Evolutionary conservation across 345 rosid genomes (phyloP).

Genomic region (Eucalyptus tenuipes): DNA sequence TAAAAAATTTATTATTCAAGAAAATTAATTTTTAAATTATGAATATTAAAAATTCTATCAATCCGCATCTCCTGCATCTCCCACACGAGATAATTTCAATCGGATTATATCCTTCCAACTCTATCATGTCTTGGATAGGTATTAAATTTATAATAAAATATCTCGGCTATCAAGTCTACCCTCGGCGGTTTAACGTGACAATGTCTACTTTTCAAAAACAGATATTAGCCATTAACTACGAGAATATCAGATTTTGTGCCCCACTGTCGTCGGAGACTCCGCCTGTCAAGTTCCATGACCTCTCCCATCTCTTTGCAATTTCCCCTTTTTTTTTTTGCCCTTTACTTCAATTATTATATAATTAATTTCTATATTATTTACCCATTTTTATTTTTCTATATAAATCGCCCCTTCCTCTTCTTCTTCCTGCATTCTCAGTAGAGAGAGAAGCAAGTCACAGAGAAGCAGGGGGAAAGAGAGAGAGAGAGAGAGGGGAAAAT

Average conservation of each 20-base stretch:
- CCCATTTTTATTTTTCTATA: background rate
- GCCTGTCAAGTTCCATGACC: background rate
- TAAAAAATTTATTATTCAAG: accelerated
- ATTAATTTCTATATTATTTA: too few relatives aligned
- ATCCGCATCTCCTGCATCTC: too few relatives aligned
- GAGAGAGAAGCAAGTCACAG: background rate
- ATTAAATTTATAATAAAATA: too few relatives aligned
- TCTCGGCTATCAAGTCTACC: background rate
- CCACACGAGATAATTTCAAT: accelerated
- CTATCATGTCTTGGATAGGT: background rate
- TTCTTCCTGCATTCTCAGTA: background rate
- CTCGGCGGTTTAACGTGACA: background rate
- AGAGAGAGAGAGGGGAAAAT: conserved; percentile 11
- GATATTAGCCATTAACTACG: background rate
- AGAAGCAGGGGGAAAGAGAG: background rate
- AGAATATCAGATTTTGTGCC: background rate
- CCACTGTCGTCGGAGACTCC: too few relatives aligned
- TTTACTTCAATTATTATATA: too few relatives aligned
- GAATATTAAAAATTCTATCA: accelerated
- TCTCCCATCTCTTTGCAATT: background rate
- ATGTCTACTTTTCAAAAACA: background rate
- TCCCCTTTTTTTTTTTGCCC: too few relatives aligned
- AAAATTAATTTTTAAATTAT: too few relatives aligned
- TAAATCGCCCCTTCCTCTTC: background rate
- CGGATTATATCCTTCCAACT: too few relatives aligned